phyloP scores from a whole-genome alignment of 2,329 filamentous ascomycete genomes.

The Parascedosporium putredinis region DNA sequence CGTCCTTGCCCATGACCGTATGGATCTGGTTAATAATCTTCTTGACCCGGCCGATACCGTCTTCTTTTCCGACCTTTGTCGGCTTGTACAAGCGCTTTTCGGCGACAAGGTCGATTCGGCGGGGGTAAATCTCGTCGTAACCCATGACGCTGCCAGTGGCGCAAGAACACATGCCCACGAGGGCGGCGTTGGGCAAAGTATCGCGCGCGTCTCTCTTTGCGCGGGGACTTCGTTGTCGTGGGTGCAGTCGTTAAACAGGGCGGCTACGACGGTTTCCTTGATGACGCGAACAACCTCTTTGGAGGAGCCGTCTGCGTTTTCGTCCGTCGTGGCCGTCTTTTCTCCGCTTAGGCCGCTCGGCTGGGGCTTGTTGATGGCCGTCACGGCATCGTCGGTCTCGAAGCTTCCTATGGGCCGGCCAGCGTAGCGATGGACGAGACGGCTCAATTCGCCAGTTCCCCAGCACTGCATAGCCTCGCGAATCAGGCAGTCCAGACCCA shows the following conservation, averaged over 20 bases:
- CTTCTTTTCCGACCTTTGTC: conserved; percentile 56
- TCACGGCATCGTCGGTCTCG: conserved; percentile 76
- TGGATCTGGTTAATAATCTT: conserved; percentile 92
- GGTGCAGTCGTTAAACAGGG: conserved; percentile 97
- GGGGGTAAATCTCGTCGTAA: conserved; percentile 93
- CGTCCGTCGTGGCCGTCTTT: conserved; percentile 13
- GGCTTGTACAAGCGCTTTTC: conserved; percentile 68
- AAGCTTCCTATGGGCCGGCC: conserved; percentile 95
- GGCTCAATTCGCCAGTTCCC: conserved; percentile 86
- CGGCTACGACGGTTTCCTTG: conserved; percentile 79
- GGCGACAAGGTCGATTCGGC: conserved; percentile 82
- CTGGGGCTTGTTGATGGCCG: conserved; percentile 28
- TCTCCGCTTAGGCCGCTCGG: conserved; percentile 18
- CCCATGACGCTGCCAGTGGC: conserved; percentile 95
- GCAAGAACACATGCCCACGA: conserved; percentile 93
- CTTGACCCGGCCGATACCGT: conserved; percentile 83
- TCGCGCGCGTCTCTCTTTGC: conserved; percentile 87
- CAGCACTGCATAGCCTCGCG: conserved; percentile 98
- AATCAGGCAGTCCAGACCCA: conserved; percentile 85
- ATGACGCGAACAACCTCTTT: conserved; percentile 68
- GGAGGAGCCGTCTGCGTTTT: conserved; percentile 25
- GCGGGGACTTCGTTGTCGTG: conserved; percentile 96
- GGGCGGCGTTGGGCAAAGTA: conserved; percentile 83
- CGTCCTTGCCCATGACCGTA: conserved; percentile 87
- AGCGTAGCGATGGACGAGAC: conserved; percentile 85